These are phyloP conservation scores for Arthroderma sp. DNA, from an alignment of 2,329 filamentous ascomycete genomes.

Conservation along the genomic window DNA sequence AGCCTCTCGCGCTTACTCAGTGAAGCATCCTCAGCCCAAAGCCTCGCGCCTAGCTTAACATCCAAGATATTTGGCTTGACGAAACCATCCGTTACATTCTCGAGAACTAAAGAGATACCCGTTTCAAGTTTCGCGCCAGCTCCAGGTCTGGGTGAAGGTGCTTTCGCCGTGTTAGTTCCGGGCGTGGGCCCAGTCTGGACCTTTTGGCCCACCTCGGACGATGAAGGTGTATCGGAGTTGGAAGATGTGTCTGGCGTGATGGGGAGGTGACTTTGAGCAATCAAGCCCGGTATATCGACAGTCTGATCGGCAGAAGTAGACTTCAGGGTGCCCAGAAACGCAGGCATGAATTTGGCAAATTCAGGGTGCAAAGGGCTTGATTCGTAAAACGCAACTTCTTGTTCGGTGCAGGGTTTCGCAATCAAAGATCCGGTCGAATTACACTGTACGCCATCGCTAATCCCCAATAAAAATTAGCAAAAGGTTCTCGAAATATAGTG, in stretches of 20 bases:
- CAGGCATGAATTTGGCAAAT: conserved; percentile 69
- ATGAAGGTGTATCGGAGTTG: conserved; percentile 9
- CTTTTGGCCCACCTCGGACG: conserved; percentile 9
- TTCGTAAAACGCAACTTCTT: conserved; percentile 86
- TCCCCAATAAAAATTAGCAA: conserved; percentile 1
- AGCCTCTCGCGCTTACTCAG: conserved; percentile 45
- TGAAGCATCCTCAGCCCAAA: conserved; percentile 66
- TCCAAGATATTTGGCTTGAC: conserved; percentile 80
- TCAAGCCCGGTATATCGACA: conserved; percentile 20
- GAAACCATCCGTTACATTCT: conserved; percentile 73
- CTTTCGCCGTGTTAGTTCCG: too few relatives aligned
- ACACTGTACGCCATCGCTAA: conserved; percentile 78
- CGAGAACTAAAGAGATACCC: conserved; percentile 66
- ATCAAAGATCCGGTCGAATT: conserved; percentile 73
- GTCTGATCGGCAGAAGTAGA: conserved; percentile 43
- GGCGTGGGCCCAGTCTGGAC: too few relatives aligned
- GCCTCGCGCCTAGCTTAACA: conserved; percentile 71
- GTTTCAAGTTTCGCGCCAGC: conserved; percentile 56
- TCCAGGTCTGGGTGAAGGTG: too few relatives aligned
- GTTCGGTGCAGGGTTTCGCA: conserved; percentile 81
- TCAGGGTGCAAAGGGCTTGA: conserved; percentile 54
- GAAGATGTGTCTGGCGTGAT: conserved; percentile 12
- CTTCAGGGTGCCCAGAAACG: conserved; percentile 65
- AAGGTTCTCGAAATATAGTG: neutral
- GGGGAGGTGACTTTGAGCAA: conserved; percentile 4